phyloP scores from a whole-genome alignment of 2,329 filamentous ascomycete genomes.

The Shiraia sp. region DNA sequence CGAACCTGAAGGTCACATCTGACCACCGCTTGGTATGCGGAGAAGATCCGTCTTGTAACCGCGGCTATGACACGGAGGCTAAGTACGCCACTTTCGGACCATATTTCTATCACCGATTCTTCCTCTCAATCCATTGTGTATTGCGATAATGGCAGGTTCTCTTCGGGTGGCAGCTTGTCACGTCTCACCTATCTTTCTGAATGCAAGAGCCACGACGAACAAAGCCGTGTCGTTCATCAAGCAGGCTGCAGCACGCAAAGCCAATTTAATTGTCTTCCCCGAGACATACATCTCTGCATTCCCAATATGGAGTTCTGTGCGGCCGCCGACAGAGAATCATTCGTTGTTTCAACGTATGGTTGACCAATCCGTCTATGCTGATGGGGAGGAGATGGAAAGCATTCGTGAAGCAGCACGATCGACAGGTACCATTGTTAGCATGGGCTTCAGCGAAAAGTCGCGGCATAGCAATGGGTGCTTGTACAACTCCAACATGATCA shows the following conservation, averaged over 20 bases:
- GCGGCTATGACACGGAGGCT: not conserved
- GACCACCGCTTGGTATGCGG: too few relatives aligned
- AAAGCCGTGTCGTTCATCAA: conserved; percentile 54
- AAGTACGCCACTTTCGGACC: too few relatives aligned
- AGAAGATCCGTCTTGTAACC: conserved; percentile 1
- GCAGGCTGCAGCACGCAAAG: conserved; percentile 48
- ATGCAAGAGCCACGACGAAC: conserved; percentile 50
- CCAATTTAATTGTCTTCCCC: conserved; percentile 59
- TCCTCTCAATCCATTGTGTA: not conserved
- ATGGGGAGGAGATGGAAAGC: conserved; percentile 51
- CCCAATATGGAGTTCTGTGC: conserved; percentile 56
- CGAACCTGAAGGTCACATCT: too few relatives aligned
- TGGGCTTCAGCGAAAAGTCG: conserved; percentile 57
- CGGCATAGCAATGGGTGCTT: conserved; percentile 51
- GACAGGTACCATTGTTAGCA: conserved; percentile 47
- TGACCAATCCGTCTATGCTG: conserved; percentile 49
- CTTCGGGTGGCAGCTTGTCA: conserved; percentile 34
- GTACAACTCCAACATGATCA: conserved; percentile 58
- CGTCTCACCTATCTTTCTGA: conserved; percentile 52
- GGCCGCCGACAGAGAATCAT: conserved; percentile 56
- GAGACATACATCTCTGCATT: conserved; percentile 60
- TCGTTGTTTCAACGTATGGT: conserved; percentile 53
- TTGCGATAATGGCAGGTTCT: conserved; percentile 10
- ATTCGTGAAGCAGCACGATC: conserved; percentile 42
- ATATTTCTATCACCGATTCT: too few relatives aligned